phyloP scores from a whole-genome alignment of 1,139 yeast species.

The Saccharomyces hybrid region DNA sequence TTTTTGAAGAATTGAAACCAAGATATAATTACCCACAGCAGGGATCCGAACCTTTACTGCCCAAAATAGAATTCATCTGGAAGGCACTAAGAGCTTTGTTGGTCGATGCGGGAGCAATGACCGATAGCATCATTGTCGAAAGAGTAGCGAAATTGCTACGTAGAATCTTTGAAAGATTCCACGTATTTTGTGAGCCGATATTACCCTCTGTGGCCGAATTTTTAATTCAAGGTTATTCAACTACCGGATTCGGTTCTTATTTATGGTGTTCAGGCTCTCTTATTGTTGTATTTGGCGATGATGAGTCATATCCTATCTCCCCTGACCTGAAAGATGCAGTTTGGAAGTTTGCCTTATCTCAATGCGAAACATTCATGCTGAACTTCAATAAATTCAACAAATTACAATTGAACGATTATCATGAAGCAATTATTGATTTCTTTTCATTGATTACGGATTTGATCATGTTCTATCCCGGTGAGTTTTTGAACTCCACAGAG shows the following conservation, averaged over 20 bases:
- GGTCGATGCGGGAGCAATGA: slow-evolving; percentile 20
- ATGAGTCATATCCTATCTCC: slow-evolving; percentile 33
- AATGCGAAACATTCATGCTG: slow-evolving; percentile 38
- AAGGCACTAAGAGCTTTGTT: slow-evolving; percentile 16
- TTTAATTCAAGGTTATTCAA: slow-evolving; percentile 59
- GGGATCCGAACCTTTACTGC: slow-evolving; percentile 27
- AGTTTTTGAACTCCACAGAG: slow-evolving; percentile 50
- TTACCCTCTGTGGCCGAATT: slow-evolving; percentile 58
- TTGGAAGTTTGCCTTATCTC: slow-evolving; percentile 45
- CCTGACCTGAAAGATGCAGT: slow-evolving; percentile 36
- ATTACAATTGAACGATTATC: slow-evolving; percentile 38
- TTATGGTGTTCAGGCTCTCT: slow-evolving; percentile 86
- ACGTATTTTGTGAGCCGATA: slow-evolving; percentile 52
- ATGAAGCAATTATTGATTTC: slow-evolving; percentile 82
- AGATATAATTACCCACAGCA: slow-evolving; percentile 31
- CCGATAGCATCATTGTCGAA: slow-evolving; percentile 42
- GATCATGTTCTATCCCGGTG: slow-evolving; percentile 67
- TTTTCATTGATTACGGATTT: slow-evolving; percentile 78
- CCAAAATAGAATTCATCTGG: slow-evolving; percentile 27
- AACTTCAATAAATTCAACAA: slow-evolving; percentile 27
- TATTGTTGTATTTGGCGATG: slow-evolving; percentile 71
- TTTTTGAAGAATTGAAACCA: slow-evolving; percentile 53
- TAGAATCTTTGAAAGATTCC: slow-evolving; percentile 47
- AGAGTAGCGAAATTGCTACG: slow-evolving; percentile 63
- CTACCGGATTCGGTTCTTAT: slow-evolving; percentile 70